These are phyloP conservation scores for Penicillium alfredii DNA, from an alignment of 495 filamentous ascomycete genomes.

Conservation along the genomic window DNA sequence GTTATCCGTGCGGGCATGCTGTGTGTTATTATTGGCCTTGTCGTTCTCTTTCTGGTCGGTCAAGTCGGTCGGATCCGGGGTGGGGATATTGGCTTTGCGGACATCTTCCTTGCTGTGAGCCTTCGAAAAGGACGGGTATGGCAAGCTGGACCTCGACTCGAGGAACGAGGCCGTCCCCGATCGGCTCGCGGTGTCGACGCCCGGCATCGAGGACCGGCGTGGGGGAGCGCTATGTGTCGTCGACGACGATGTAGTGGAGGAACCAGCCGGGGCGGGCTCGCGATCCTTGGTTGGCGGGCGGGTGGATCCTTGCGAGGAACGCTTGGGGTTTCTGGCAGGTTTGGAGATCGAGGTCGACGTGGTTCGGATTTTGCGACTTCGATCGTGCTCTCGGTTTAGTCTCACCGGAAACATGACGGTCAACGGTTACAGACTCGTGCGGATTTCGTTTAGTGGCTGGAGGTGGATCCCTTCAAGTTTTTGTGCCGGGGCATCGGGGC, in stretches of 20 bases:
- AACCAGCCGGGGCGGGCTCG: slow-evolving; percentile 28
- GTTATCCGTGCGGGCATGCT: slow-evolving; percentile 23
- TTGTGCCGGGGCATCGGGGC: too few relatives aligned
- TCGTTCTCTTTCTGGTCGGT: slow-evolving; percentile 43
- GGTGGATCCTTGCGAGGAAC: slow-evolving; percentile 35
- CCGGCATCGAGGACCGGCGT: slow-evolving; percentile 48
- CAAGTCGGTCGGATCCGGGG: slow-evolving; percentile 74
- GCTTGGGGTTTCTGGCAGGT: slow-evolving; percentile 27
- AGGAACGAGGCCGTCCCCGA: slow-evolving; percentile 40
- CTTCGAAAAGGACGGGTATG: slow-evolving; percentile 85
- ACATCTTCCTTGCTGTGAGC: slow-evolving; percentile 81
- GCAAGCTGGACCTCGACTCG: slow-evolving; percentile 55
- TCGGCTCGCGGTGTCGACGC: slow-evolving; percentile 34
- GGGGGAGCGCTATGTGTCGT: slow-evolving; percentile 21
- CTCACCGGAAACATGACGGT: slow-evolving; percentile 42
- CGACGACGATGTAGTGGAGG: slow-evolving; percentile 17
- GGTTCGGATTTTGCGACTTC: slow-evolving; percentile 25
- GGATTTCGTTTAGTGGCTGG: slow-evolving; percentile 25
- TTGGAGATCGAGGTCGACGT: slow-evolving; percentile 28
- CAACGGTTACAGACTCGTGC: slow-evolving; percentile 22
- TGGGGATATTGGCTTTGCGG: slow-evolving; percentile 62
- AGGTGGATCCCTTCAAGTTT: slow-evolving; percentile 21
- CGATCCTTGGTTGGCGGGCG: slow-evolving; percentile 45
- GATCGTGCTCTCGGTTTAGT: slow-evolving; percentile 37
- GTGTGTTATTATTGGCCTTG: slow-evolving; percentile 22